These are phyloP conservation scores for Knufia fluminis DNA, from an alignment of 2,329 filamentous ascomycete genomes.

Conservation along the genomic window DNA sequence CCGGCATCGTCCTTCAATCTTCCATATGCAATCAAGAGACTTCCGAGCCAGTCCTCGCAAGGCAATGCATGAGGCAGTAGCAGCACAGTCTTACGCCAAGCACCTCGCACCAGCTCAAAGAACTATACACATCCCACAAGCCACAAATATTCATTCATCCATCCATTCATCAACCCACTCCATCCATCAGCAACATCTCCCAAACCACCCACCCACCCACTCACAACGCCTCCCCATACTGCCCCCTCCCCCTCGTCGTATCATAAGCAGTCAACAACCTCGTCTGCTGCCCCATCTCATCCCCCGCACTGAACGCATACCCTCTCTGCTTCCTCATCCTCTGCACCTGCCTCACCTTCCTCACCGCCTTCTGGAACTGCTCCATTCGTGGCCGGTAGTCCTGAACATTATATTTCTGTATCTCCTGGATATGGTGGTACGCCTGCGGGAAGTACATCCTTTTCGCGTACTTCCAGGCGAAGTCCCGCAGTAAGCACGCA, in stretches of 20 bases:
- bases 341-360: conserved; percentile 95
- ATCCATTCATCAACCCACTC: too few species aligned
- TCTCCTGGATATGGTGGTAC: conserved; percentile 98
- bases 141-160: not conserved
- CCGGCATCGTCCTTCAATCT: too few species aligned
- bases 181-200: too few species aligned
- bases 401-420: conserved; percentile 99
- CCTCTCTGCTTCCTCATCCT: conserved; percentile 98
- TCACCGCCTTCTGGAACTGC: conserved; percentile 98
- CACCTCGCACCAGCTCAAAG: too few species aligned
- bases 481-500: conserved; percentile 76
- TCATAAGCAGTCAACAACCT: conserved; percentile 95
- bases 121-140: too few species aligned
- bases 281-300: conserved; percentile 73
- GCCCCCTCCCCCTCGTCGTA: conserved; percentile 80
- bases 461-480: conserved; percentile 95
- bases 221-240: conserved; percentile 68
- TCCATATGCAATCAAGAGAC: too few species aligned
- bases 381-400: conserved; percentile 98
- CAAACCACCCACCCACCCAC: not conserved
- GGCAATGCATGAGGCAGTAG: too few species aligned
- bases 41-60: too few species aligned
- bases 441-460: conserved; percentile 93
- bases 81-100: too few species aligned
- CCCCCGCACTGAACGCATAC: conserved; percentile 95